Conservation (phyloP, 2,329 filamentous ascomycete genomes). For the Helicocarpus griseus region DNA sequence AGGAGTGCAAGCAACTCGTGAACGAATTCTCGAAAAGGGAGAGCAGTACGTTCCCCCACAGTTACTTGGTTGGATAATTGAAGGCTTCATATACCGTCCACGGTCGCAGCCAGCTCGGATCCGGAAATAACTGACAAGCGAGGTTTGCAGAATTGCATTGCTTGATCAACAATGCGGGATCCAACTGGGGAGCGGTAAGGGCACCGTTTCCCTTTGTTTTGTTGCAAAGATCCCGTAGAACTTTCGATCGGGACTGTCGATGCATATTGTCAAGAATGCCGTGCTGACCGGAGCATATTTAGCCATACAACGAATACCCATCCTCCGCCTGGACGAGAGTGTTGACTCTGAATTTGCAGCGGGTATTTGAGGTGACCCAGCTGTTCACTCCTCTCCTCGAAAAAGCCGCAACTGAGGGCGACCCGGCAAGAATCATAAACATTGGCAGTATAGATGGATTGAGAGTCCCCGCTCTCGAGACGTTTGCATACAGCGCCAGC, state of each 20-base stretch:
- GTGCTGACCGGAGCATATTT: neutral
- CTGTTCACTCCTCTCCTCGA: conserved; percentile 39
- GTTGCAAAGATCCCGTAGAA: neutral
- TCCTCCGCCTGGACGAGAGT: conserved; percentile 50
- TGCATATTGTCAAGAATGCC: neutral
- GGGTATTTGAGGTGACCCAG: conserved; percentile 40
- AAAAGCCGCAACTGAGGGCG: conserved; percentile 35
- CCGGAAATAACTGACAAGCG: conserved; percentile 33
- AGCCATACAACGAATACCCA: conserved; percentile 48
- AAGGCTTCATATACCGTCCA: neutral
- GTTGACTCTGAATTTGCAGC: conserved; percentile 46
- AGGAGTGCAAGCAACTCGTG: conserved; percentile 39
- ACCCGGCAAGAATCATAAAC: conserved; percentile 43
- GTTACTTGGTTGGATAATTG: neutral
- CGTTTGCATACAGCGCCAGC: conserved; percentile 44
- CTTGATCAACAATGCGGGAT: conserved; percentile 45
- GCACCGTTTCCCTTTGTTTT: neutral
- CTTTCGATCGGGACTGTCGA: neutral
- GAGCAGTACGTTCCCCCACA: conserved; percentile 40
- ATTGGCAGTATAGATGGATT: conserved; percentile 47
- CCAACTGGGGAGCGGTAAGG: conserved; percentile 40
- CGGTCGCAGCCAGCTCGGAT: conserved; percentile 19
- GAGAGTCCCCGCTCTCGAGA: conserved; percentile 42
- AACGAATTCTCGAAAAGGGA: conserved; percentile 40
- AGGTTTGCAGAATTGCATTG: conserved; percentile 34